Percentiles rank a stretch among this genome's conserved stretches.
phyloP scores from a whole-genome alignment of 176 grass and related monocot species.

The Oryza coarctata region DNA sequence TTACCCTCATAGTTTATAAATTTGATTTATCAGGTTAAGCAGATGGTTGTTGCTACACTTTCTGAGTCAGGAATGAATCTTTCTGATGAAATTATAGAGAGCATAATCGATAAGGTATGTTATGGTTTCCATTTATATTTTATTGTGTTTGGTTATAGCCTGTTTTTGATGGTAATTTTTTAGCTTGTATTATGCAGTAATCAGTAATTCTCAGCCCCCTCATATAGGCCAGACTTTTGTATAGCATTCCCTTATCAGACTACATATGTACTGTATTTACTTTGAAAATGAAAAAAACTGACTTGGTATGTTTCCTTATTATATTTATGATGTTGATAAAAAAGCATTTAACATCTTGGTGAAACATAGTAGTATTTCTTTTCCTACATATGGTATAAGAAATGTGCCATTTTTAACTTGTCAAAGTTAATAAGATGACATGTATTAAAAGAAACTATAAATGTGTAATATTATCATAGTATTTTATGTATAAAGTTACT shows the following conservation, averaged over 20 bases:
- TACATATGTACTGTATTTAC: neutral
- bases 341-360: neutral
- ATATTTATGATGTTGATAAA: neutral
- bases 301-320: neutral
- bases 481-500: neutral
- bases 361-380: neutral
- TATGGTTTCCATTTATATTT: neutral
- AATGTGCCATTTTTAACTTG: neutral
- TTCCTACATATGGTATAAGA: neutral
- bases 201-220: neutral
- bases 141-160: constrained; percentile 9
- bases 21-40: constrained; percentile 48
- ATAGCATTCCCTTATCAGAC: neutral
- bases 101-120: constrained; percentile 50
- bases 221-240: neutral
- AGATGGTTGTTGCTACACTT: constrained; percentile 58
- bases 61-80: constrained; percentile 52
- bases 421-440: neutral
- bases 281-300: neutral
- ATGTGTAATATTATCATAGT: neutral
- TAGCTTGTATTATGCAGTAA: neutral
- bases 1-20: constrained; percentile 3
- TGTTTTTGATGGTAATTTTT: neutral
- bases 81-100: constrained; percentile 49
- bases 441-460: neutral